Evolutionary conservation across 805 yeast species (phyloP), one percentile per base, ranked within the genome.

Genomic region (Wickerhamiella dianesei): DNA sequence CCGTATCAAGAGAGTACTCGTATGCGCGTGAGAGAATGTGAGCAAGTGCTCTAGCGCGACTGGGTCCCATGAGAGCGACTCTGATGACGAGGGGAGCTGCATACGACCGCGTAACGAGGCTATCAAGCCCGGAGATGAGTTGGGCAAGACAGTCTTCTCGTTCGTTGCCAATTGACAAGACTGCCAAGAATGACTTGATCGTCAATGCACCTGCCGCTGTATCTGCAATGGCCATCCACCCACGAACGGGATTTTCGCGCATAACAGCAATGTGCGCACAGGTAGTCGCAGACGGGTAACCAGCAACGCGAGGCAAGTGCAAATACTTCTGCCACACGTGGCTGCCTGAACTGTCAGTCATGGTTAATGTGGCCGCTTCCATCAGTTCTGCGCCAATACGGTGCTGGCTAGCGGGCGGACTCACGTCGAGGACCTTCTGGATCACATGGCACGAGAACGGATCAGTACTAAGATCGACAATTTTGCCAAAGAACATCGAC

Each of bases 321-420:
- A 68, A 57, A 39, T 67, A 54, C 53, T 67, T 66, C 47, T 68
- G 72, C 72, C 72, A 68, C 2, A 68, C 72, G 43, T 68, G 72
- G 40, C 68, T 64, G 6, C 71, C 70, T 43, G 62, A 64, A n/a
- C 63, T 52, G 43, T 69, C 66, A 22, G 56, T 55, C 44, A 68
- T 57, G 2, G 70, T 63, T 12, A 49, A 60, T 2, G 52, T 47
- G 6, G 64, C 59, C 6, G 56, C 51, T 21, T 52, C 53, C 13
- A 64, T 57, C 50, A 68, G 55, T 44, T 68, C 72, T n/a, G 63
- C 59, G n/a, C 66, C 59, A 42, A 68, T 57, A 14, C 47, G 49
- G 4, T 54, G 51, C 45, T 59, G 63, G 13, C 54, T 53, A 3
- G 49, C 52, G 22, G 56, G 57, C 3, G 54, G 53, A 12, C 61